Conservation (phyloP, 2,329 filamentous ascomycete genomes). For the Epichloe sp. region DNA sequence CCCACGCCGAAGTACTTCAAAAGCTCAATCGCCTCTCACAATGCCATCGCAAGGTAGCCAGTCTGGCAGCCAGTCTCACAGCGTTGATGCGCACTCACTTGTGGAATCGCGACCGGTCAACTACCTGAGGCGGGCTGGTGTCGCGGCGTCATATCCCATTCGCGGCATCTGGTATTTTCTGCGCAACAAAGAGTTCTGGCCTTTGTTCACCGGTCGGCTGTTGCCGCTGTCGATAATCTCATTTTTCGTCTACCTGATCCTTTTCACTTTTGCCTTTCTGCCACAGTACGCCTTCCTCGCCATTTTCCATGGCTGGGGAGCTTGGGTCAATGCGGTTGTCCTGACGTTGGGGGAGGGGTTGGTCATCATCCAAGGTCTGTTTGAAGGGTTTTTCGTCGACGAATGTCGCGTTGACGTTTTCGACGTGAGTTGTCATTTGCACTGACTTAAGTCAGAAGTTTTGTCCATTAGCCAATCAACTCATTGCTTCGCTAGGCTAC, state of each 20-base stretch:
- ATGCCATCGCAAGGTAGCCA: slow-evolving; percentile 4
- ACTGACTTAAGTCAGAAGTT: background rate
- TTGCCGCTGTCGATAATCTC: slow-evolving; percentile 75
- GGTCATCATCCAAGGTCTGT: slow-evolving; percentile 55
- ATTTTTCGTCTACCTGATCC: slow-evolving; percentile 64
- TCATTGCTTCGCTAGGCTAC: slow-evolving; percentile 35
- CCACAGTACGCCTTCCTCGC: slow-evolving; percentile 82
- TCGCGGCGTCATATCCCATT: slow-evolving; percentile 42
- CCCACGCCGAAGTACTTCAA: background rate
- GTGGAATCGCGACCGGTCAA: slow-evolving; percentile 19
- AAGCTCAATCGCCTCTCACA: background rate
- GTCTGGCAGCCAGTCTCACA: slow-evolving; percentile 5
- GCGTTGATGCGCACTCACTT: slow-evolving; percentile 4
- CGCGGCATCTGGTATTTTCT: slow-evolving; percentile 75
- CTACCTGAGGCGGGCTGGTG: slow-evolving; percentile 30
- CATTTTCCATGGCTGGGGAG: slow-evolving; percentile 74
- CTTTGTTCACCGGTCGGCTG: slow-evolving; percentile 64
- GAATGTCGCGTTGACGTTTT: slow-evolving; percentile 71
- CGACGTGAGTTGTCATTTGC: slow-evolving; percentile 43
- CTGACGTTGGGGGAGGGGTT: slow-evolving; percentile 74
- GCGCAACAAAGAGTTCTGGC: slow-evolving; percentile 66
- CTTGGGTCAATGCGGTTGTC: slow-evolving; percentile 83
- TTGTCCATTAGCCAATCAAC: background rate
- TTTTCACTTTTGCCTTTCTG: slow-evolving; percentile 80
- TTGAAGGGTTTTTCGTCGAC: slow-evolving; percentile 72